Base-by-base conservation (phyloP, 2,329 filamentous ascomycete species). In the Blastomyces gilchristii region DNA sequence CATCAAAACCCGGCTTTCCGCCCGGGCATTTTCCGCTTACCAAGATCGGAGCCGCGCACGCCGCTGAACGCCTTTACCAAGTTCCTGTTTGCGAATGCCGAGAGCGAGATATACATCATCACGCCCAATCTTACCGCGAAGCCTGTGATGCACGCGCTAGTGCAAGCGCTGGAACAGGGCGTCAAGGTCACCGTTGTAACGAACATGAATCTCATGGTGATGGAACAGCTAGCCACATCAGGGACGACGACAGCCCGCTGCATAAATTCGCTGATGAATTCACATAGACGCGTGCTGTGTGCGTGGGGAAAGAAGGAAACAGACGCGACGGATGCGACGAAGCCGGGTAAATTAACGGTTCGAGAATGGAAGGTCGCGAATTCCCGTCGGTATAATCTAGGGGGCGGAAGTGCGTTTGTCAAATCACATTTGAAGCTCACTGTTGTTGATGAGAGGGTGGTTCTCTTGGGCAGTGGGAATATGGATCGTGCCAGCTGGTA, bases 401-500 rank as follows among this genome's bases (percentile, higher is more conserved):
- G 31, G 1, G 37, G 49, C 2, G 28, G 53, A 39, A 53, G 34
- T 22, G 45, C 60, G 9, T 49, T 59, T 34, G 28, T 25, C 11
- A 37, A 90, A 61, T 87, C 85, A 4, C 90, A 95, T 75, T 78
- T 93, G 63, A 95, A 95, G 74, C 81, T 91, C 71, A 87, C 85
- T 0, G 80, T 91, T 62, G 82, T 93, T 2, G 90, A 95, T 71
- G 79, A 80, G 0, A 79, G 85, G 65, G 84, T 85, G 25, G 79
- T 87, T 1, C 80, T 94, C 0, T 76, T 94, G 2, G 90, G 90
- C 0, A 92, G 88, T 22, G 90, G 89, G 0, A 95, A 95, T 71
- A 85, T 92, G 81, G 90, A 95, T 75, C 83, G 90, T 0, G 89
- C 90, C 8, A 92, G 88, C 71, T 94, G 89, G 88, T 92, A 85